Base-by-base conservation (phyloP, 371 early-diverging fungal genomes). In the Amoeboaphelidium protococcarum region DNA sequence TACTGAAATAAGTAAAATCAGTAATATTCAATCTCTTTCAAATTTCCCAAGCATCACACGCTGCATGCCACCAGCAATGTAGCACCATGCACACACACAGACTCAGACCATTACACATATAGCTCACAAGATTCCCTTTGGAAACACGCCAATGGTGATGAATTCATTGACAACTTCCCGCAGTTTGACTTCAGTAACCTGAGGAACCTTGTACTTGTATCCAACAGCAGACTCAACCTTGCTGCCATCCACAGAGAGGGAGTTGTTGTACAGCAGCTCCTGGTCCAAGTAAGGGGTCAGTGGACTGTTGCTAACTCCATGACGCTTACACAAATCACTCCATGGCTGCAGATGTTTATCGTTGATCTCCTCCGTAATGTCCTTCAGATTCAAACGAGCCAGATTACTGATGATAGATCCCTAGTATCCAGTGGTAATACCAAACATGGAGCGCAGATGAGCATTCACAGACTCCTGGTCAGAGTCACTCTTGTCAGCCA, bases 281-380 rank as follows among this genome's bases (percentile, higher is more conserved):
- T 76, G 67, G 60, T 91, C 89, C 37, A 91, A 57, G 52, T 84
- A 91, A 3, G 92, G 92, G n/a, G 87, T 84, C 47, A 91, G 55
- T 1, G 88, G 87, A 24, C 88, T 82, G 48, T 69, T 69, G n/a
- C 56, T 59, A 37, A 85, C 73, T n/a, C 72, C 66, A 4, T 65
- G 65, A 1, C 59, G 55, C 45, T 65, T 67, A 59, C 67, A 67
- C 10, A 69, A 52, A 51, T 65, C 66, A 22, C 66, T 62, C 67
- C 69, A 66, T 3, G 69, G 67, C 47, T 66, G 63, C 37, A 67
- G 58, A 55, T 87, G 84, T 61, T 83, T 85, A 54, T 88, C 88
- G 52, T 91, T 91, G 46, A 80, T 73, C 25, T 84, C 87, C 46
- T 91, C 87, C 0, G 78, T 73, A 2, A 82, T 76, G 16, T 77